Conservation (phyloP, 192 early-diverging fungal genomes). For the Coemansia sp. region DNA sequence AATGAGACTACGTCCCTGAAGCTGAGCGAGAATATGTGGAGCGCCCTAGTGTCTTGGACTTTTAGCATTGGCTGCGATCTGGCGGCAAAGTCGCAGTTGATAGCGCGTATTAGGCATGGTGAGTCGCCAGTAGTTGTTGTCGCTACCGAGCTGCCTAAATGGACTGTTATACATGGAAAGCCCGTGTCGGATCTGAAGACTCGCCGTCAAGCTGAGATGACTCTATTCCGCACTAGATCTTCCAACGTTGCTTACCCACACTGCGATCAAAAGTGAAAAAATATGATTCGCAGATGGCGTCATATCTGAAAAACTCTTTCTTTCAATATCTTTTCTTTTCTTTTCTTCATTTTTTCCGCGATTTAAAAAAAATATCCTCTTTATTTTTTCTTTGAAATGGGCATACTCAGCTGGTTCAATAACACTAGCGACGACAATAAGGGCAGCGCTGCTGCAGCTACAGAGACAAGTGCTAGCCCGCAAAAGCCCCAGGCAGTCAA, state of each 20-base stretch:
- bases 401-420: background rate
- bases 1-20: background rate
- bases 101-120: slow-evolving; percentile 19
- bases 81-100: slow-evolving; percentile 18
- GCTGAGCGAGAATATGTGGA: slow-evolving; percentile 38
- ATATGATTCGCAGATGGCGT: background rate
- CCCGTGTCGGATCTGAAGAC: background rate
- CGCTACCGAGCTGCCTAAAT: slow-evolving; percentile 12
- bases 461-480: background rate
- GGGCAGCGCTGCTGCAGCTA: background rate
- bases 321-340: background rate
- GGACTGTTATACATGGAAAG: slow-evolving; percentile 3
- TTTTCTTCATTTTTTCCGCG: background rate
- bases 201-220: slow-evolving; percentile 15
- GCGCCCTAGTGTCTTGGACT: slow-evolving; percentile 36
- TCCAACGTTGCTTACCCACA: background rate
- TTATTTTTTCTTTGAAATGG: slow-evolving; percentile 2
- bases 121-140: slow-evolving; percentile 15
- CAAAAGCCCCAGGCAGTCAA: slow-evolving; percentile 55
- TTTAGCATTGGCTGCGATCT: slow-evolving; percentile 31
- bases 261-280: background rate
- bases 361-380: background rate
- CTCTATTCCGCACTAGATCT: slow-evolving; percentile 19
- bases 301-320: background rate
- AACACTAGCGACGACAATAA: background rate